Evolutionary conservation across 139 green algal genomes (phyloP), one percentile per base, ranked within the genome.

Genomic region (Ettlia oleoabundans): DNA sequence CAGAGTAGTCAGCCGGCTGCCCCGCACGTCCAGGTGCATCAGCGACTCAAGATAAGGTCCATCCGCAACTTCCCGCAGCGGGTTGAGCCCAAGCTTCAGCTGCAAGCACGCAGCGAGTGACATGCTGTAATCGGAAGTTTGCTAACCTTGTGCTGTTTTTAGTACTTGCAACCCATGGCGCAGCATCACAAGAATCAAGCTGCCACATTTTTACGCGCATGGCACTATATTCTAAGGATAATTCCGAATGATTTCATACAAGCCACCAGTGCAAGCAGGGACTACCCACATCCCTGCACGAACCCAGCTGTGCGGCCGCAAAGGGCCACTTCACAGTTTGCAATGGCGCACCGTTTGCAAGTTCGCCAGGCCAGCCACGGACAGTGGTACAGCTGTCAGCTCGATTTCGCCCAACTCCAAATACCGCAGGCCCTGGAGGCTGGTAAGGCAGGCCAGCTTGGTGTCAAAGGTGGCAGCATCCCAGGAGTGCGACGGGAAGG

Each of bases 331-430:
- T n/a, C n/a, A n/a, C n/a, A n/a, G n/a, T n/a, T n/a, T n/a, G n/a
- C n/a, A n/a, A n/a, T n/a, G n/a, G n/a, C 74, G 15, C 75, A 81
- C 75, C 58, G 75, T 81, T 15, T 81, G 55, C 75, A 81, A 28
- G 28, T 18, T 15, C 28, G 35, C 24, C 58, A 81, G 38, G 13
- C 38, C 58, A 1, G 75, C 41, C 38, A 81, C 58, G 13, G 75
- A 40, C n/a, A 13, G 5, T 0, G 75, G 75, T 21, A 81, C n/a
- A 8, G 58, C 38, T 1, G 35, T 1, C 58, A 81, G 55, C n/a
- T 71, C 55, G 21, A 61, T 72, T 4, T 66, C 38, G 24, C 3
- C 28, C 26, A 80, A 53, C 30, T 69, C 53, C 26, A 80, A 53
- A 24, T 53, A 68, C 22, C 51, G 15, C 53, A 68, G 55, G 37